Evolutionary conservation across 2,329 filamentous ascomycete species (phyloP).

Genomic region (Thielaviopsis ethacetica): DNA sequence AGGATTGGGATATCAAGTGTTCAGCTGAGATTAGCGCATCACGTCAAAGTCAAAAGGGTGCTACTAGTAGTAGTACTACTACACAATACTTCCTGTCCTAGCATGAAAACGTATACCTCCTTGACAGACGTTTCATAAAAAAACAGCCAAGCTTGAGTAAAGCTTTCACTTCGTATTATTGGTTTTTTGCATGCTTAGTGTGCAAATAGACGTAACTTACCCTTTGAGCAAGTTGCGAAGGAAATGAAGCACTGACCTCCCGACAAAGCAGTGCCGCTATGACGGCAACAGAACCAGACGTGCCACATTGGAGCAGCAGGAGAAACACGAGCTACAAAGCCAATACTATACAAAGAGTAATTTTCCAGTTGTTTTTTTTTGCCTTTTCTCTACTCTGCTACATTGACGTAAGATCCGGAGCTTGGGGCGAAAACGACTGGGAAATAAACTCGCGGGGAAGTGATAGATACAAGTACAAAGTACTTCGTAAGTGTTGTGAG

Average conservation of each 20-base stretch:
- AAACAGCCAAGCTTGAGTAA: neutral
- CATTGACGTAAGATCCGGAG: too few relatives aligned
- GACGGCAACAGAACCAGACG: neutral
- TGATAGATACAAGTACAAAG: too few relatives aligned
- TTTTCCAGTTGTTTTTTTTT: neutral
- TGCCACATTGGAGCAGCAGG: neutral
- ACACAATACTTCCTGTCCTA: too few relatives aligned
- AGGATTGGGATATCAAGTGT: neutral
- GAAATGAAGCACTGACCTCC: neutral
- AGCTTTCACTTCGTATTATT: too few relatives aligned
- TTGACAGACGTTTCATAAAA: neutral
- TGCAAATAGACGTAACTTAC: neutral
- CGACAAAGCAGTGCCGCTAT: neutral
- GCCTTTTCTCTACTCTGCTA: too few relatives aligned
- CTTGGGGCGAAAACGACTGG: too few relatives aligned
- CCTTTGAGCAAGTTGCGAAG: neutral
- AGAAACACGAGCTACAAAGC: neutral
- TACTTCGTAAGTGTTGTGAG: too few relatives aligned
- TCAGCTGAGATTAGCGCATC: neutral
- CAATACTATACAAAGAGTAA: neutral
- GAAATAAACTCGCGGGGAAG: too few relatives aligned
- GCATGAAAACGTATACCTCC: too few relatives aligned
- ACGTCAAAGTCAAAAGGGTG: neutral
- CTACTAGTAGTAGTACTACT: neutral
- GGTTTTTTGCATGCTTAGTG: too few relatives aligned